These are phyloP conservation scores for Cantharellus cinnabarinus DNA, from an alignment of 768 basidiomycete species.

Conservation along the genomic window DNA sequence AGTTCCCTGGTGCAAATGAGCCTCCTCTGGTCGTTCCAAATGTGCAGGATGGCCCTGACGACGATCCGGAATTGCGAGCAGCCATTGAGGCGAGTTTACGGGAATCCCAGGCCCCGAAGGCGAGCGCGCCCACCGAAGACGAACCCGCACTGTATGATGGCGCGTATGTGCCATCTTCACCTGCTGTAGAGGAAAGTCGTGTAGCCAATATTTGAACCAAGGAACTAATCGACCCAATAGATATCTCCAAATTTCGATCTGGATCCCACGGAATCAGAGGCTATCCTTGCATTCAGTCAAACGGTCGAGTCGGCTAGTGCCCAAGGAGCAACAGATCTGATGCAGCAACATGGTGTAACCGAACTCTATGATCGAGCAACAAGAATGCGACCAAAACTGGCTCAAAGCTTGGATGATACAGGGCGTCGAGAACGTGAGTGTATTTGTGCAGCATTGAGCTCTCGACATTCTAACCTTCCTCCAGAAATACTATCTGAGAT, in stretches of 20 bases:
- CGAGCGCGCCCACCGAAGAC: constrained; percentile 53
- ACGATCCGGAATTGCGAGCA: constrained; percentile 78
- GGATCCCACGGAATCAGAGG: constrained; percentile 60
- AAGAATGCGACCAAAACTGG: constrained; percentile 58
- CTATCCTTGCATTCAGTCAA: constrained; percentile 78
- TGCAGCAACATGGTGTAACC: constrained; percentile 64
- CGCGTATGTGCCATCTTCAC: not conserved
- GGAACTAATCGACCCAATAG: constrained; percentile 15
- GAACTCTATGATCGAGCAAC: constrained; percentile 73
- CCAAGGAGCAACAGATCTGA: constrained; percentile 56
- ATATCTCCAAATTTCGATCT: constrained; percentile 63
- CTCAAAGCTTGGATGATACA: constrained; percentile 65
- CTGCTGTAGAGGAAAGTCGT: not conserved
- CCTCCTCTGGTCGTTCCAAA: constrained; percentile 37
- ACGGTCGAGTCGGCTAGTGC: constrained; percentile 68
- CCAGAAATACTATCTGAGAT: constrained; percentile 77
- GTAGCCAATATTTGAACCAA: not conserved
- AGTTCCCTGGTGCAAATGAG: constrained; percentile 31
- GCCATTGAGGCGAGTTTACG: constrained; percentile 89
- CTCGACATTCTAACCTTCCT: not conserved
- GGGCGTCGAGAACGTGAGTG: constrained; percentile 63
- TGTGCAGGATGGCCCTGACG: constrained; percentile 38
- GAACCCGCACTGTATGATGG: constrained; percentile 14
- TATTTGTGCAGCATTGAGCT: constrained; percentile 6
- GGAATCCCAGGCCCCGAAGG: constrained; percentile 59